phyloP scores from a whole-genome alignment of 768 basidiomycete species.

The Paxillus rubicundulus region DNA sequence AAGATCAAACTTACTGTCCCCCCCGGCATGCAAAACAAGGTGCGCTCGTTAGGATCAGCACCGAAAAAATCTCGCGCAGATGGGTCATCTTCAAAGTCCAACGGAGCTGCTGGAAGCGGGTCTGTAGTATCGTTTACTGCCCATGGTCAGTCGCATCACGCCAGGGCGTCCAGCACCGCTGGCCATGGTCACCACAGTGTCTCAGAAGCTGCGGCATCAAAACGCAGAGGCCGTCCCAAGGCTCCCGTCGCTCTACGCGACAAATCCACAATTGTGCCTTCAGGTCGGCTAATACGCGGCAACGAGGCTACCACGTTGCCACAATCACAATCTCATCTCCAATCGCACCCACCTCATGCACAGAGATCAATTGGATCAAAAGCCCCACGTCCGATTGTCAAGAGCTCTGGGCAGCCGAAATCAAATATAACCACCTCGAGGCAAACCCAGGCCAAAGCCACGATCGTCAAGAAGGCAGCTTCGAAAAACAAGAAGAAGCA shows the following conservation, averaged over 20 bases:
- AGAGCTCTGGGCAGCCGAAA: conserved; percentile 19
- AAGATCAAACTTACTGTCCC: conserved; percentile 77
- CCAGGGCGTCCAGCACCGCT: conserved; percentile 24
- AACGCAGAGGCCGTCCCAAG: conserved; percentile 60
- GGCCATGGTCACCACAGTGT: conserved; percentile 22
- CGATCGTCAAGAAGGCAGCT: conserved; percentile 27
- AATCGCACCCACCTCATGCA: conserved; percentile 19
- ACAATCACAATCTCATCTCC: conserved; percentile 36
- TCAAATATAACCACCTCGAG: conserved; percentile 34
- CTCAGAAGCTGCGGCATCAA: conserved; percentile 30
- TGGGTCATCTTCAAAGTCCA: conserved; percentile 34
- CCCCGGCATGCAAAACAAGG: conserved; percentile 50
- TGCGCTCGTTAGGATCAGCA: conserved; percentile 24
- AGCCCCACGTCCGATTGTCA: conserved; percentile 20
- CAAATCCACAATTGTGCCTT: conserved; percentile 10
- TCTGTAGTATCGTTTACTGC: conserved; percentile 12
- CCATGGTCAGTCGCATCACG: conserved; percentile 9
- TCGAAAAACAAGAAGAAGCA: conserved; percentile 15
- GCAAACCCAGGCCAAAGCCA: conserved; percentile 36
- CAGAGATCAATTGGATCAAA: conserved; percentile 24
- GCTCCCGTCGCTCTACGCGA: conserved; percentile 35
- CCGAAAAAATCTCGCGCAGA: conserved; percentile 29
- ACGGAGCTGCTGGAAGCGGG: conserved; percentile 34
- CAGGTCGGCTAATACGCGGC: conserved; percentile 24
- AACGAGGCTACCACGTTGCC: conserved; percentile 36